Evolutionary conservation across 257 asterid genomes (phyloP).

Genomic region (Apocynum venetum): DNA sequence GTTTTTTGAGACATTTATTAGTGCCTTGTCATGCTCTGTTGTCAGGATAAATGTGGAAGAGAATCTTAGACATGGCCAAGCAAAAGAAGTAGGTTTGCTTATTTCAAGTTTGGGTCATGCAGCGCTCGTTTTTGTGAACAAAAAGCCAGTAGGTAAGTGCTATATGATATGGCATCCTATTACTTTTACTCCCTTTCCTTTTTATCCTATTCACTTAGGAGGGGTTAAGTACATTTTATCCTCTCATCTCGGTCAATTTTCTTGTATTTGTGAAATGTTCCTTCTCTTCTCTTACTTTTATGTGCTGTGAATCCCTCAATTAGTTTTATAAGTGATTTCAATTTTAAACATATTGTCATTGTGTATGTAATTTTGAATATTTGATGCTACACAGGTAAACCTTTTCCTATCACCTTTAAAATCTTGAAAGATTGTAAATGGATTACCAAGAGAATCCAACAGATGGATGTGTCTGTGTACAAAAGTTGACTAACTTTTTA

Average conservation of each 20-base stretch:
- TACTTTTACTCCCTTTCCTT: background rate
- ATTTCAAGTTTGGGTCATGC: constrained; percentile 77
- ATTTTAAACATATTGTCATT: too few relatives aligned
- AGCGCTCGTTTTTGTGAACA: constrained; percentile 69
- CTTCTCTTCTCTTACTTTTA: background rate
- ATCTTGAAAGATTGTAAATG: background rate
- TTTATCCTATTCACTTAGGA: background rate
- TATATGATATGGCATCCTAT: background rate
- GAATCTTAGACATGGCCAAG: constrained; percentile 24
- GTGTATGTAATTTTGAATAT: too few relatives aligned
- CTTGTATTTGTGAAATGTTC: too few relatives aligned
- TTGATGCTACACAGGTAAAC: too few relatives aligned
- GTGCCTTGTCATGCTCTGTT: constrained; percentile 9
- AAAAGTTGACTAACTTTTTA: background rate
- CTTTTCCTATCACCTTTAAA: too few relatives aligned
- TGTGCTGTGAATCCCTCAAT: background rate
- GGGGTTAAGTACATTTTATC: background rate
- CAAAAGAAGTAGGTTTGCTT: constrained; percentile 36
- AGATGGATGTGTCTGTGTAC: background rate
- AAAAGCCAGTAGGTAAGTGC: constrained; percentile 48
- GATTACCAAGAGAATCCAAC: background rate
- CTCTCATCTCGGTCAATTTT: background rate
- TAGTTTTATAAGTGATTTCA: background rate
- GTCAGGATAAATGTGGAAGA: constrained; percentile 50
- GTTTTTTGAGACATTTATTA: background rate